Evolutionary conservation across 345 rosid genomes (phyloP), one percentile per base, ranked within the genome.

Genomic region (Punica granatum): DNA sequence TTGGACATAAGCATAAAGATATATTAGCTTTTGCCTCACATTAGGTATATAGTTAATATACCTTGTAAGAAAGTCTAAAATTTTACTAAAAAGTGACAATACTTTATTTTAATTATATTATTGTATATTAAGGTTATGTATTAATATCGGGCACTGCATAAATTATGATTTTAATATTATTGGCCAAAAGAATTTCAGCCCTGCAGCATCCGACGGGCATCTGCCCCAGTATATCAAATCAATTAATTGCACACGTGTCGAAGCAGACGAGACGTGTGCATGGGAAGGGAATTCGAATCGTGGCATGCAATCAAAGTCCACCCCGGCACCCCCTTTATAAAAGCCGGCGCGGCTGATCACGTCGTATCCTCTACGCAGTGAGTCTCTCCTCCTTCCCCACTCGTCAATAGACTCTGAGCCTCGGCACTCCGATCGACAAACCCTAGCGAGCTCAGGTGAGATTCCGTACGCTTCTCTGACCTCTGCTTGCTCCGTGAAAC

Each of bases 211-310:
- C n/a, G n/a, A n/a, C n/a, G n/a, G n/a, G n/a, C n/a, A n/a, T n/a
- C n/a, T n/a, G n/a, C n/a, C n/a, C n/a, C n/a, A n/a, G n/a, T n/a
- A n/a, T n/a, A n/a, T n/a, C n/a, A n/a, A n/a, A n/a, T n/a, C n/a
- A 60, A 35, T 59, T 26, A 59, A 59, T 2, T 44, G 9, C 19
- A 35, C 46, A 63, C 66, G 66, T 37, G 44, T 63, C 66, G 1
- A 9, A 30, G 1, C 6, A 1, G 23, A 63, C 48, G 46, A 21
- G 66, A 28, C 43, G 18, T 36, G 66, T 63, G 66, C 66, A 63
- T 63, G 66, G 48, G 48, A 37, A 39, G 66, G 31, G 48, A 63
- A 37, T 8, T 28, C 49, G 49, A 63, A 37, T 39, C 66, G 66
- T 37, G 44, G 66, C 44, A 61, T 25, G 66, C 44, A 37, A 63